Evolutionary conservation across 2,329 filamentous ascomycete genomes (phyloP).

Genomic region (Trichothecium sympodiale): DNA sequence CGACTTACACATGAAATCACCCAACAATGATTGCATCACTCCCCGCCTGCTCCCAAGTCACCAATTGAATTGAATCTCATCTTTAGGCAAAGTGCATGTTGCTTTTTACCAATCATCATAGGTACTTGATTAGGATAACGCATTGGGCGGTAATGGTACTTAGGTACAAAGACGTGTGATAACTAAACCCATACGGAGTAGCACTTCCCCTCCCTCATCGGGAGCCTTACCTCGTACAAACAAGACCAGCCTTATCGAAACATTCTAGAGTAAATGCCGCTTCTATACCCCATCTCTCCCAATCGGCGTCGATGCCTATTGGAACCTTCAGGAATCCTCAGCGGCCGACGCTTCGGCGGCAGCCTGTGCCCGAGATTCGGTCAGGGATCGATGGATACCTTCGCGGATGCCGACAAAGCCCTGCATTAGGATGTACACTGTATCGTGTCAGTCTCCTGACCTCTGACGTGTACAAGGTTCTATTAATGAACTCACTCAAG

Average conservation of each 20-base stretch:
- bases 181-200: too few species aligned
- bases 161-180: too few species aligned
- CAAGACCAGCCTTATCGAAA: constrained; percentile 3
- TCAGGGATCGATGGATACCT: constrained; percentile 17
- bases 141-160: too few species aligned
- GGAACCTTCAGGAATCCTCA: constrained; percentile 3
- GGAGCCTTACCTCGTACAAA: not conserved
- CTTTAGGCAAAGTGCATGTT: too few species aligned
- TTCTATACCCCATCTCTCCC: too few species aligned
- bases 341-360: constrained; percentile 13
- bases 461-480: not conserved
- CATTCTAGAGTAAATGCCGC: not conserved
- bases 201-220: too few species aligned
- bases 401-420: constrained; percentile 39
- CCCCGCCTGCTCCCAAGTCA: too few species aligned
- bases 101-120: too few species aligned
- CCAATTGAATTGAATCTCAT: too few species aligned
- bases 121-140: too few species aligned
- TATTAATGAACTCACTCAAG: constrained; percentile 26
- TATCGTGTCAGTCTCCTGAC: not conserved
- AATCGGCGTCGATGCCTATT: not conserved
- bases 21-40: too few species aligned
- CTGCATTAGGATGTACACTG: constrained; percentile 38
- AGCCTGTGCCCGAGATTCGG: constrained; percentile 9
- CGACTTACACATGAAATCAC: too few species aligned